A percentile compares a stretch with the other conserved stretches of the same genome.
Evolutionary conservation across 1,284 basidiomycete species (phyloP).

Genomic region (Ustilago hordei): DNA sequence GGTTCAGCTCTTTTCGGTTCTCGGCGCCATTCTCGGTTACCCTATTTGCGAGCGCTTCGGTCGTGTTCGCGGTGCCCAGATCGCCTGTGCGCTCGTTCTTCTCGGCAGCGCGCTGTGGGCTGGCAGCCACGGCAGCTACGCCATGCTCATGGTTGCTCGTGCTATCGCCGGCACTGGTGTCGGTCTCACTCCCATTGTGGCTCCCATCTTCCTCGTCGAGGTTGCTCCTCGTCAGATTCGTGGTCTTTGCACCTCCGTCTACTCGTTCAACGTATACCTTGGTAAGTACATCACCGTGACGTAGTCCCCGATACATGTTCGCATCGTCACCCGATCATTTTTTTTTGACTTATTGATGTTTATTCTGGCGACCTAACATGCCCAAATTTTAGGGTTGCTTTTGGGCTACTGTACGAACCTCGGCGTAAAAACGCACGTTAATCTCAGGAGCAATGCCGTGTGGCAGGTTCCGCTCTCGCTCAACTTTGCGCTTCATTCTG

Average conservation of each 20-base stretch:
- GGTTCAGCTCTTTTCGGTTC: conserved; percentile 49
- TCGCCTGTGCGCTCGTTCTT: conserved; percentile 38
- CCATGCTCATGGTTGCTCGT: conserved; percentile 37
- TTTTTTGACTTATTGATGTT: not conserved
- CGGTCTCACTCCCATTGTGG: conserved; percentile 40
- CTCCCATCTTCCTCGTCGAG: conserved; percentile 49
- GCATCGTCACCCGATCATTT: not conserved
- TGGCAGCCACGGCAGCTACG: conserved; percentile 34
- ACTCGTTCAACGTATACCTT: conserved; percentile 42
- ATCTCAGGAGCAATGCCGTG: conserved; percentile 27
- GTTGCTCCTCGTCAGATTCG: conserved; percentile 42
- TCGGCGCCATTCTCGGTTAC: conserved; percentile 49
- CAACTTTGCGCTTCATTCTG: conserved; percentile 39
- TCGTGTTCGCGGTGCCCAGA: conserved; percentile 42
- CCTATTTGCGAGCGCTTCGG: conserved; percentile 39
- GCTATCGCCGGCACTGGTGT: conserved; percentile 41
- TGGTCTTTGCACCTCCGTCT: conserved; percentile 54
- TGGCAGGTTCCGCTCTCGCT: conserved; percentile 43
- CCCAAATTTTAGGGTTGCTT: conserved; percentile 9
- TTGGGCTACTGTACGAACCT: conserved; percentile 38
- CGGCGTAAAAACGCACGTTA: conserved; percentile 29
- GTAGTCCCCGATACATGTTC: not conserved
- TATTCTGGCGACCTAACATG: too few relatives aligned
- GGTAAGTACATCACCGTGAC: conserved; percentile 8
- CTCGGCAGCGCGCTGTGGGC: conserved; percentile 39